Conservation (phyloP, 257 asterid genomes). For the Capsicum chinense region DNA sequence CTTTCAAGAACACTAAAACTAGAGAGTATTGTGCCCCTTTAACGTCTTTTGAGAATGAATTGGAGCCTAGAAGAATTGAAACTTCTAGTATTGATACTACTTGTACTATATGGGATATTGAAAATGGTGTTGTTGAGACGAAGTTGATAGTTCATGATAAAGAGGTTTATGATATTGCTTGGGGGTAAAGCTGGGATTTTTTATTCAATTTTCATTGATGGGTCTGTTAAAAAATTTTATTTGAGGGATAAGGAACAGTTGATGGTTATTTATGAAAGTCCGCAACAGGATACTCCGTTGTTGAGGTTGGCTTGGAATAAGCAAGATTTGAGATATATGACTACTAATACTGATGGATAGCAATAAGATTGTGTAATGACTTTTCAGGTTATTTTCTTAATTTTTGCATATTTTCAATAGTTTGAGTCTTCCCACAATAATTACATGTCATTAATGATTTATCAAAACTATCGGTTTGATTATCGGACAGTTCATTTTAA, state of each 20-base stretch:
- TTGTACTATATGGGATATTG: constrained; percentile 89
- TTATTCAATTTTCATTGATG: no score
- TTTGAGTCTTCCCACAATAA: no score
- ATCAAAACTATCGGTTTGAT: no score
- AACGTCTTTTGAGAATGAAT: constrained; percentile 92
- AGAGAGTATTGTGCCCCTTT: constrained; percentile 82
- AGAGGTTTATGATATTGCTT: constrained; percentile 94
- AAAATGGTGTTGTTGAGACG: constrained; percentile 73
- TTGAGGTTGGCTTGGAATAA: constrained; percentile 93
- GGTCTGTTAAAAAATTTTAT: no score
- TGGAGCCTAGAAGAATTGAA: constrained; percentile 75
- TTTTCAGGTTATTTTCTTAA: no score
- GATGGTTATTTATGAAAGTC: constrained; percentile 78
- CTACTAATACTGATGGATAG: constrained; percentile 79
- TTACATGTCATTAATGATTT: no score
- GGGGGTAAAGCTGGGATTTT: constrained; percentile 47
- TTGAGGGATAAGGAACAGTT: constrained; percentile 87
- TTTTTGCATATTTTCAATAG: no score
- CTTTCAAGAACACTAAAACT: constrained; percentile 67
- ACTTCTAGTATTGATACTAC: constrained; percentile 89
- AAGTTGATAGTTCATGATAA: constrained; percentile 86
- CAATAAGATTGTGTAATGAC: constrained; percentile 56
- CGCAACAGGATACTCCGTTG: constrained; percentile 73
- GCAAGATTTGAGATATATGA: constrained; percentile 94
- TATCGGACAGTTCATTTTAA: no score